A percentile compares a stretch with the other conserved stretches of the same genome.
phyloP scores from a whole-genome alignment of 2,329 filamentous ascomycete species.

The Botrytis medusae region DNA sequence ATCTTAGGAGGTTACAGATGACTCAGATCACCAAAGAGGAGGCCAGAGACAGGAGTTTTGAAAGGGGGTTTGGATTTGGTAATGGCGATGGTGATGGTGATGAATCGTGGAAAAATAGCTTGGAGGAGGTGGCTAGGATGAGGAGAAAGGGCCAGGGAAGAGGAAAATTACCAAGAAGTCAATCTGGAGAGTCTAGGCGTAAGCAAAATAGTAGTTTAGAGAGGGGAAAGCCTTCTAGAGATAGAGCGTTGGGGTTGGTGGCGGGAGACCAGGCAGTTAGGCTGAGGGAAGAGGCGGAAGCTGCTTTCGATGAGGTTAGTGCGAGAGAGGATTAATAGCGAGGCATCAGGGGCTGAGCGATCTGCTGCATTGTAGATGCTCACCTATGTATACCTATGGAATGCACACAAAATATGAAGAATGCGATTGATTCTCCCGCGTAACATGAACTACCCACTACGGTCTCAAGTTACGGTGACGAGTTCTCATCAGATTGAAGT shows the following conservation, averaged over 20 bases:
- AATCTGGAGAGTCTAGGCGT: neutral
- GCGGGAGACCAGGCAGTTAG: constrained; percentile 18
- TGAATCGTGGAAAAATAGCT: neutral
- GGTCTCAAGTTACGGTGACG: neutral
- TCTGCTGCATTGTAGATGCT: neutral
- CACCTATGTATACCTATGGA: constrained; percentile 5
- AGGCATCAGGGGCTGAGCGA: neutral
- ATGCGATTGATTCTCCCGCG: neutral
- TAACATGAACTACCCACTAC: neutral
- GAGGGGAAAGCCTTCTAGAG: constrained; percentile 4
- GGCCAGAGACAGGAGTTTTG: neutral
- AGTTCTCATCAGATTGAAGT: neutral
- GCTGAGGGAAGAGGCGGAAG: constrained; percentile 15
- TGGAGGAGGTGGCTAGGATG: neutral
- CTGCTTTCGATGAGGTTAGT: constrained; percentile 4
- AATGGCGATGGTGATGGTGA: neutral
- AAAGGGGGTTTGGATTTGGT: neutral
- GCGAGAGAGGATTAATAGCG: constrained; percentile 8
- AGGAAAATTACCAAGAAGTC: neutral
- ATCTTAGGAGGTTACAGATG: constrained; percentile 16
- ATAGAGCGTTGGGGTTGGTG: constrained; percentile 19
- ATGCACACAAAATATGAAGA: neutral
- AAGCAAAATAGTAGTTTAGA: constrained; percentile 3
- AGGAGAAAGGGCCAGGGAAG: neutral
- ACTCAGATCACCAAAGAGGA: constrained; percentile 6